Percentiles rank a stretch among this genome's conserved stretches.
Conservation (phyloP, 805 yeast species). For the Yamadazyma paraphyllophila region DNA sequence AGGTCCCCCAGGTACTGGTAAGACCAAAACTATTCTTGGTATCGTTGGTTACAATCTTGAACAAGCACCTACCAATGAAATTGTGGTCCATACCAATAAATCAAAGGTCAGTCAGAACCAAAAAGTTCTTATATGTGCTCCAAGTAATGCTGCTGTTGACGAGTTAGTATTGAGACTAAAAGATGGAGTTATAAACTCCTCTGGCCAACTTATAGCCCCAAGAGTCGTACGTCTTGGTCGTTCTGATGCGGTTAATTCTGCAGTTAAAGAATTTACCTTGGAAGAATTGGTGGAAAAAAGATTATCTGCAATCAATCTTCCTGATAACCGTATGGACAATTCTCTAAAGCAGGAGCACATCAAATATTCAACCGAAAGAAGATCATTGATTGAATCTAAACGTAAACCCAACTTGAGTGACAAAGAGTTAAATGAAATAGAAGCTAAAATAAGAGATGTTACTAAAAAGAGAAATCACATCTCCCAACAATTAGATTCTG, state of each 20-base stretch:
- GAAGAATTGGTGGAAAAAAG: slow-evolving; percentile 80
- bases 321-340: slow-evolving; percentile 28
- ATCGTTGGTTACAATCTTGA: slow-evolving; percentile 73
- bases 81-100: slow-evolving; percentile 14
- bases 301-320: slow-evolving; percentile 33
- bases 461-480: slow-evolving; percentile 62
- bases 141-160: slow-evolving; percentile 98
- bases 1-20: slow-evolving; percentile 99
- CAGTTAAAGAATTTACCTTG: slow-evolving; percentile 77
- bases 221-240: slow-evolving; percentile 84
- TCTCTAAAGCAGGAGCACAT: slow-evolving; percentile 50
- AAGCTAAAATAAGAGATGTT: slow-evolving; percentile 52
- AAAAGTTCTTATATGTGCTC: slow-evolving; percentile 89
- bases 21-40: slow-evolving; percentile 93
- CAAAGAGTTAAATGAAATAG: slow-evolving; percentile 46
- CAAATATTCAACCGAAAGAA: slow-evolving; percentile 56
- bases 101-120: slow-evolving; percentile 19
- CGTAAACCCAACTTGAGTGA: slow-evolving; percentile 27
- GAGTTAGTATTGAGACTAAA: slow-evolving; percentile 83
- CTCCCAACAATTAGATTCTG: slow-evolving; percentile 72
- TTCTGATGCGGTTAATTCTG: slow-evolving; percentile 79
- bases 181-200: slow-evolving; percentile 60
- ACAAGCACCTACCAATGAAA: slow-evolving; percentile 15
- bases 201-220: slow-evolving; percentile 56
- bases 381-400: slow-evolving; percentile 32